These are phyloP conservation scores for Boletales sp. DNA, from an alignment of 768 basidiomycete genomes.

Conservation along the genomic window DNA sequence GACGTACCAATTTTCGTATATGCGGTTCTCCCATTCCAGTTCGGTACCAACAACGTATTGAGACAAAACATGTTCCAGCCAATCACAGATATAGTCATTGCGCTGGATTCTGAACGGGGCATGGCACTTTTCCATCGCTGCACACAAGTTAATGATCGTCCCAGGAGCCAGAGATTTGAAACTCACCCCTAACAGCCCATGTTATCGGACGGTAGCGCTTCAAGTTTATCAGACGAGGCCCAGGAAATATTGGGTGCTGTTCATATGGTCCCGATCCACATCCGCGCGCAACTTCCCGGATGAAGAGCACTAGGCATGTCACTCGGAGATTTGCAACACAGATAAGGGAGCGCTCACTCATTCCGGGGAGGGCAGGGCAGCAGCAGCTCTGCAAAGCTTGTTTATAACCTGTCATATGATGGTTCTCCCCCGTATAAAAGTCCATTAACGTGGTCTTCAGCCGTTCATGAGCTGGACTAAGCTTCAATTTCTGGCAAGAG, in stretches of 20 bases:
- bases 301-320: conserved; percentile 28
- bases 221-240: conserved; percentile 35
- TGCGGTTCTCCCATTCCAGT: conserved; percentile 24
- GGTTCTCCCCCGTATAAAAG: conserved; percentile 24
- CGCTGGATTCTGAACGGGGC: conserved; percentile 38
- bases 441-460: conserved; percentile 15
- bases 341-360: conserved; percentile 18
- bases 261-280: conserved; percentile 29
- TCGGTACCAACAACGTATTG: conserved; percentile 26
- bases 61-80: conserved; percentile 36
- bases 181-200: conserved; percentile 41
- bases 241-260: conserved; percentile 24
- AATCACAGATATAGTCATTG: conserved; percentile 34
- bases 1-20: conserved; percentile 29
- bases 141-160: not conserved
- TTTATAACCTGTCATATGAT: conserved; percentile 29
- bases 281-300: conserved; percentile 30
- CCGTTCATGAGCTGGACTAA: conserved; percentile 21
- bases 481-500: conserved; percentile 21
- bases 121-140: conserved; percentile 48
- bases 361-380: conserved; percentile 31
- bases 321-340: not conserved
- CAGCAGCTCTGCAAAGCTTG: conserved; percentile 26
- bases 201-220: conserved; percentile 35
- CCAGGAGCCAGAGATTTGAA: not conserved